Base-by-base conservation (phyloP, 148 eudicot genomes). In the Limonium bicolor region DNA sequence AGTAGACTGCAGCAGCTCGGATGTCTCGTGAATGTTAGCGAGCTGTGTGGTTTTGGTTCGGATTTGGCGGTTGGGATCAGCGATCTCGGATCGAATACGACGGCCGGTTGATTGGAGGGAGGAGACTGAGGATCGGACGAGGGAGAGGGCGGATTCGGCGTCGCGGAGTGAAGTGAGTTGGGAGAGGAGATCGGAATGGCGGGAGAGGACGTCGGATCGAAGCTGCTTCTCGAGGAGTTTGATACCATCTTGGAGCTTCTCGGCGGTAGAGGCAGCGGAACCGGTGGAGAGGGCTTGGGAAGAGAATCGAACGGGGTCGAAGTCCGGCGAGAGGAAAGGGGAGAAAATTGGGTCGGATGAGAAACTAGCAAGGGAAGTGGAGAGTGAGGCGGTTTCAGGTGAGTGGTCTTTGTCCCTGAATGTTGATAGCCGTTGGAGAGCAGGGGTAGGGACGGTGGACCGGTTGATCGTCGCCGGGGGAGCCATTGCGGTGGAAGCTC, bases 211-310 rank as follows among this genome's bases (percentile, higher is more conserved):
- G 29, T 76, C 64, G 20, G 74, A 61, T n/a, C 94, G 84, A 30
- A 80, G 82, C 37, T 68, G 71, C 6, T 48, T 47, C 18, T 74
- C 70, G 52, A 85, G 80, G 55, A 62, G 86, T 15, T 69, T 71
- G 52, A 80, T 74, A 36, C 73, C 83, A 3, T 77, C 60, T 20
- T 74, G 86, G 60, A 85, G 85, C 40, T 65, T 70, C 38, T 85
- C 95, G 55, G 83, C 80, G 41, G 80, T 65, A 50, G 90, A 46
- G 22, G 86, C 92, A 53, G 95, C 67, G 68, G 95, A 77, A 17
- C 82, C 86, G 37, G 95, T 69, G 64, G 95, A 80, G 49, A 85
- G 92, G 2, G 92, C 80, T 26, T 60, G 55, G 56, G 95, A 85
- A 66, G 95, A 85, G 78, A 85, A 85, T 7, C 54, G 68, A 35